Conservation (phyloP, 2,329 filamentous ascomycete species). For the Penicillium sp. region DNA sequence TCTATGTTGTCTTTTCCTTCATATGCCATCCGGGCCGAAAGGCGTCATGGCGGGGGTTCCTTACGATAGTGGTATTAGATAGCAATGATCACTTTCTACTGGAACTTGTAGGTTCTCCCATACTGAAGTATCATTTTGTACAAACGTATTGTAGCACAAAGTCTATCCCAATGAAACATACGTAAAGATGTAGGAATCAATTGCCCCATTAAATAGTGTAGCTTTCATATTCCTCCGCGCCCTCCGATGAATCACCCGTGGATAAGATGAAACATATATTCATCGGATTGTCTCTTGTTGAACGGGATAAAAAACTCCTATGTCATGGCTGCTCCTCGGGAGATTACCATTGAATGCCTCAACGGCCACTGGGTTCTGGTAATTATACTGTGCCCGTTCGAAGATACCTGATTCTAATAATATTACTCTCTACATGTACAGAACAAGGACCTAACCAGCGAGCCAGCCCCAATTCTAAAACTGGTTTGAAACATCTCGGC, state of each 20-base stretch:
- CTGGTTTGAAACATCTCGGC: not conserved
- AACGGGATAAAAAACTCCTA: not conserved
- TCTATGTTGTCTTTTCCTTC: constrained; percentile 4
- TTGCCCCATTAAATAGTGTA: not conserved
- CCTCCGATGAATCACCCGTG: not conserved
- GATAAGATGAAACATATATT: not conserved
- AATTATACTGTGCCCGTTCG: not conserved
- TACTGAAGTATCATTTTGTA: not conserved
- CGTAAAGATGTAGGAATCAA: not conserved
- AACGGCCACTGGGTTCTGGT: constrained; percentile 2
- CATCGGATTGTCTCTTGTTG: not conserved
- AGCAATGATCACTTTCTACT: constrained; percentile 20
- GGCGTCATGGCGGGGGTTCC: constrained; percentile 20
- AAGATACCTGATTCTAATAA: not conserved
- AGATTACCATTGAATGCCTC: not conserved
- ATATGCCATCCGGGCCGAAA: constrained; percentile 16
- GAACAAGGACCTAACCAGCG: constrained; percentile 1
- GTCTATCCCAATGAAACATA: not conserved
- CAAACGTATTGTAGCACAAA: not conserved
- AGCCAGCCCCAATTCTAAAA: not conserved
- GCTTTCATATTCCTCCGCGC: not conserved
- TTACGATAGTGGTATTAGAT: constrained; percentile 25
- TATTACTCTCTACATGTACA: not conserved
- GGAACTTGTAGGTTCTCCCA: not conserved
- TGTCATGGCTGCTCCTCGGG: not conserved